Conservation (phyloP, 805 yeast species). For the Jamesozyma jinghongensis region DNA sequence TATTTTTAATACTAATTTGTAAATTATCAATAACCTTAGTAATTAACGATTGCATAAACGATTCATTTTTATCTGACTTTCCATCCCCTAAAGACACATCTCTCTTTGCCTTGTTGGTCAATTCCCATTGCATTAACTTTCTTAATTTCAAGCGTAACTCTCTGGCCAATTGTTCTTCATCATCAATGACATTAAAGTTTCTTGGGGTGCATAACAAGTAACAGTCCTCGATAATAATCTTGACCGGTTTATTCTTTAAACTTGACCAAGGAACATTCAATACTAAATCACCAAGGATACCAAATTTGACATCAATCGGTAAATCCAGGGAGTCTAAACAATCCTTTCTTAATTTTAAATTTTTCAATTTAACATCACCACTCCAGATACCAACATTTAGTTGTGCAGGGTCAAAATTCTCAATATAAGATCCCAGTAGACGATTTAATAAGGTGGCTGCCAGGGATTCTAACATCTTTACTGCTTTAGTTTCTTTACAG, state of each 20-base stretch:
- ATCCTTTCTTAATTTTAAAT: constrained; percentile 74
- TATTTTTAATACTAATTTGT: constrained; percentile 82
- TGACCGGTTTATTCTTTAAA: constrained; percentile 85
- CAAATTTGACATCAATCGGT: constrained; percentile 82
- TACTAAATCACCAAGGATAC: constrained; percentile 81
- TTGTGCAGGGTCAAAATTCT: constrained; percentile 92
- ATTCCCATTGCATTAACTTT: constrained; percentile 55
- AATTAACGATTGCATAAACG: constrained; percentile 77
- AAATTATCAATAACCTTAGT: constrained; percentile 89
- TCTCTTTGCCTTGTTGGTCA: constrained; percentile 38
- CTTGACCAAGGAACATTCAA: constrained; percentile 96
- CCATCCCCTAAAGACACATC: constrained; percentile 27
- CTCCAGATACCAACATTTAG: constrained; percentile 94
- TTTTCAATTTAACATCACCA: constrained; percentile 84
- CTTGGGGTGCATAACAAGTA: constrained; percentile 75
- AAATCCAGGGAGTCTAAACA: constrained; percentile 78
- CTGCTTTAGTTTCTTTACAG: neutral
- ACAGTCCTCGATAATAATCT: constrained; percentile 76
- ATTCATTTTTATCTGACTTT: constrained; percentile 45
- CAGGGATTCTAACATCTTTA: constrained; percentile 30
- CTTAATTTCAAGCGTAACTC: constrained; percentile 59
- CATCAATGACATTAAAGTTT: constrained; percentile 35
- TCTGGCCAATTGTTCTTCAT: constrained; percentile 46
- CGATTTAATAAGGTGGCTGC: constrained; percentile 30
- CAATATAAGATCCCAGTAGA: constrained; percentile 51